These are phyloP conservation scores for Monosporascus sp. DNA, from an alignment of 2,329 filamentous ascomycete genomes.

Conservation along the genomic window DNA sequence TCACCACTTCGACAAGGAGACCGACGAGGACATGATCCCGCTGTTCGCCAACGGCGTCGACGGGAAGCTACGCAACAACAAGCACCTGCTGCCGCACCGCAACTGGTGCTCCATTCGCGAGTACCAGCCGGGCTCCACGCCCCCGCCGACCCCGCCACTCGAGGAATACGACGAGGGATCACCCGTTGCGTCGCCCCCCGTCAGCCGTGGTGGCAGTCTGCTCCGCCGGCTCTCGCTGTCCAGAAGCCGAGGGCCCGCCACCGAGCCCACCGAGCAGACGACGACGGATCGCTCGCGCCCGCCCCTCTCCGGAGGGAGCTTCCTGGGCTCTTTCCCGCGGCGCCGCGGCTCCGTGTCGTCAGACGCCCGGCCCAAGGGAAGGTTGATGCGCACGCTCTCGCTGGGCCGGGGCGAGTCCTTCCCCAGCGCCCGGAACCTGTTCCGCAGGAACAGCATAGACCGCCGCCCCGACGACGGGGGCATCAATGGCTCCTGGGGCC, in stretches of 20 bases:
- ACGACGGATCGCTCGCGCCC: constrained; percentile 39
- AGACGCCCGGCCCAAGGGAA: constrained; percentile 24
- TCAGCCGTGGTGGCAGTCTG: constrained; percentile 28
- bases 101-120: constrained; percentile 94
- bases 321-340: constrained; percentile 42
- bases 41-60: constrained; percentile 88
- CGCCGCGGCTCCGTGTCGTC: constrained; percentile 32
- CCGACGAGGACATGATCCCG: constrained; percentile 93
- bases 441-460: constrained; percentile 36
- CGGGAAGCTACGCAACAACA: constrained; percentile 85
- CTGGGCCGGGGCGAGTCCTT: constrained; percentile 50
- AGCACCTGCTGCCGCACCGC: constrained; percentile 75
- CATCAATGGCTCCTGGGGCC: constrained; percentile 50
- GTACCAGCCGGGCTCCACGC: constrained; percentile 74
- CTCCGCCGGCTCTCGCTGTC: constrained; percentile 39
- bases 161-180: constrained; percentile 35
- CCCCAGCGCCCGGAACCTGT: constrained; percentile 32
- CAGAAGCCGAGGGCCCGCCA: constrained; percentile 30
- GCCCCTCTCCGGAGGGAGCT: constrained; percentile 39
- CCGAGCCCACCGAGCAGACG: constrained; percentile 32
- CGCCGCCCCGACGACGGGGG: constrained; percentile 42
- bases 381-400: constrained; percentile 55
- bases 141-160: constrained; percentile 58
- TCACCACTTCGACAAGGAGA: constrained; percentile 66
- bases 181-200: no score